Conservation (phyloP, 2,329 filamentous ascomycete species). For the Didymella exigua region DNA sequence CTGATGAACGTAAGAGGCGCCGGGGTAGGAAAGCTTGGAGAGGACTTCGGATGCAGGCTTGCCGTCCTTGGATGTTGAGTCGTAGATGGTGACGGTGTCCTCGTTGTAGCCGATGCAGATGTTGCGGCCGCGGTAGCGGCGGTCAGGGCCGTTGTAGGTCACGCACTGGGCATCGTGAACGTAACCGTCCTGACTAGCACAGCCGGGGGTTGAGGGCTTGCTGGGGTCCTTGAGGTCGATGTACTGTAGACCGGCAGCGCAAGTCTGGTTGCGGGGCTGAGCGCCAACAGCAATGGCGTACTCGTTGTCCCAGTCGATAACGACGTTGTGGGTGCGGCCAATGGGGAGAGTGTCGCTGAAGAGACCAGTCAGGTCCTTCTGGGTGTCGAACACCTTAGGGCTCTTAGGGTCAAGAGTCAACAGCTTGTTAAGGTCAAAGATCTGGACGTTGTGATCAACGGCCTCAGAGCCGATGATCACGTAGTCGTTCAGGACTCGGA, state of each 20-base stretch:
- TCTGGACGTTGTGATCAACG: slow-evolving; percentile 61
- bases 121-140: slow-evolving; percentile 55
- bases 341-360: slow-evolving; percentile 36
- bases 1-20: slow-evolving; percentile 63
- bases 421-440: slow-evolving; percentile 55
- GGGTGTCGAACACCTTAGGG: slow-evolving; percentile 40
- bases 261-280: slow-evolving; percentile 46
- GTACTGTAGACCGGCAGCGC: slow-evolving; percentile 61
- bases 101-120: slow-evolving; percentile 65
- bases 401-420: slow-evolving; percentile 38
- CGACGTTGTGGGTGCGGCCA: slow-evolving; percentile 48
- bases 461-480: slow-evolving; percentile 50
- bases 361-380: slow-evolving; percentile 35
- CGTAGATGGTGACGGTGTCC: slow-evolving; percentile 58
- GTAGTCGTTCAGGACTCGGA: slow-evolving; percentile 53
- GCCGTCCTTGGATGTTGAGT: slow-evolving; percentile 59
- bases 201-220: slow-evolving; percentile 60
- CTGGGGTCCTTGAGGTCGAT: slow-evolving; percentile 61
- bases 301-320: slow-evolving; percentile 44
- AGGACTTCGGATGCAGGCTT: slow-evolving; percentile 62
- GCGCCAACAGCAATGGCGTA: slow-evolving; percentile 44
- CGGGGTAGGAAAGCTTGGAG: slow-evolving; percentile 60
- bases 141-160: slow-evolving; percentile 59
- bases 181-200: slow-evolving; percentile 60
- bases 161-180: slow-evolving; percentile 67